Evolutionary conservation across 2,329 filamentous ascomycete genomes (phyloP).

Genomic region (Alternaria panax): DNA sequence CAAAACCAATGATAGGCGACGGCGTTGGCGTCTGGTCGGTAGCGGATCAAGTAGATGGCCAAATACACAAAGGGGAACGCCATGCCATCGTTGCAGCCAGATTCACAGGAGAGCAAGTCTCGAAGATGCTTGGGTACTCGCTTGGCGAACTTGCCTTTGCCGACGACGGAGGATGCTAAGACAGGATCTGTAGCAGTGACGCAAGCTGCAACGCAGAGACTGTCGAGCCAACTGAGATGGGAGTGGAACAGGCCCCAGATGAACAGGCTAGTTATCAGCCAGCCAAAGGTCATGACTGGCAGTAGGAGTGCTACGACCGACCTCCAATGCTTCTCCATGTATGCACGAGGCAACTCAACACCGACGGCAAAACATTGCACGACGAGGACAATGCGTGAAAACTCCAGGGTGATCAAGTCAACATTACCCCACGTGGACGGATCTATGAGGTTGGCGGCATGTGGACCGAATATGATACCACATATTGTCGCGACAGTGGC

Average conservation of each 20-base stretch:
- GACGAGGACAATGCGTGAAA: constrained; percentile 86
- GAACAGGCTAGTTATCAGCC: constrained; percentile 90
- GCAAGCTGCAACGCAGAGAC: constrained; percentile 85
- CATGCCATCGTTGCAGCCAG: constrained; percentile 99
- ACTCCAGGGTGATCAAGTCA: constrained; percentile 87
- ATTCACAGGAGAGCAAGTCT: constrained; percentile 94
- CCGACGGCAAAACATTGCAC: constrained; percentile 93
- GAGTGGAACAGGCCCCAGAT: constrained; percentile 87
- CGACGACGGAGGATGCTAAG: constrained; percentile 94
- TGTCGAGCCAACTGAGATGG: constrained; percentile 85
- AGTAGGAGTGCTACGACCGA: constrained; percentile 88
- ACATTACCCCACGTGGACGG: constrained; percentile 78
- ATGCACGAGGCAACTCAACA: constrained; percentile 87
- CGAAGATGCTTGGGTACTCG: constrained; percentile 96
- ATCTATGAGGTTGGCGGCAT: constrained; percentile 81
- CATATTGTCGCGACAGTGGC: constrained; percentile 91
- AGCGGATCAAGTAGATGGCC: constrained; percentile 86
- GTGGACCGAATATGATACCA: constrained; percentile 87
- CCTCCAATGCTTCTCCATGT: constrained; percentile 98
- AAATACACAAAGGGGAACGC: constrained; percentile 98
- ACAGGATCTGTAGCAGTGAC: constrained; percentile 98
- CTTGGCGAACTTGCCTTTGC: constrained; percentile 98
- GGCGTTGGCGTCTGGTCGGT: constrained; percentile 70
- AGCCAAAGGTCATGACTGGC: constrained; percentile 97
- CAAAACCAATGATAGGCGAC: constrained; percentile 89